Conservation (phyloP, 2,329 filamentous ascomycete species). For the Huntiella omanensis region DNA sequence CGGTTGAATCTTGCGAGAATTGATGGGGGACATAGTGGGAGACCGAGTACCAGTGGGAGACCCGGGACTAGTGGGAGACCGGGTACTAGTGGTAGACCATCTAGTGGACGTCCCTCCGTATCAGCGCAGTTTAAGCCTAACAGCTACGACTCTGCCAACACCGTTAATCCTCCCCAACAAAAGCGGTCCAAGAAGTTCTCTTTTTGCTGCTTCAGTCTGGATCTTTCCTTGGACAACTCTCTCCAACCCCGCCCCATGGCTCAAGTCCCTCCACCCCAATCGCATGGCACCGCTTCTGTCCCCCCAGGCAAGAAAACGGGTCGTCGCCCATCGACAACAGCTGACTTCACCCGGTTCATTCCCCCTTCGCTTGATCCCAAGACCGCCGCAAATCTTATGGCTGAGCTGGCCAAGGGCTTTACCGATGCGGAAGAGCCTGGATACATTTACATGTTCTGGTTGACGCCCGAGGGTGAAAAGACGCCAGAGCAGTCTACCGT, state of each 20-base stretch:
- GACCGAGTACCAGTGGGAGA: no score
- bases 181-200: not conserved
- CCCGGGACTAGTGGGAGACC: no score
- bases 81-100: no score
- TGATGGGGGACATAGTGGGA: conserved; percentile 23
- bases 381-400: conserved; percentile 49
- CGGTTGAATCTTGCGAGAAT: conserved; percentile 58
- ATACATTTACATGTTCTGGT: conserved; percentile 98
- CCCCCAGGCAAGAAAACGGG: conserved; percentile 9
- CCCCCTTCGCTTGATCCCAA: conserved; percentile 46
- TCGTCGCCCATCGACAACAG: conserved; percentile 12
- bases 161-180: not conserved
- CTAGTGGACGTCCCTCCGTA: no score
- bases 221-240: not conserved
- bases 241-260: conserved; percentile 18
- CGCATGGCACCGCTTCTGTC: not conserved
- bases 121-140: no score
- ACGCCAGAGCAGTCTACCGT: not conserved
- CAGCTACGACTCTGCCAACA: no score
- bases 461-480: conserved; percentile 39
- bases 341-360: conserved; percentile 42
- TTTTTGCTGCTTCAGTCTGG: conserved; percentile 6
- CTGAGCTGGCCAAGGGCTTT: conserved; percentile 55
- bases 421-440: conserved; percentile 56
- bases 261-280: conserved; percentile 19